These are phyloP conservation scores for Phytophthora pluvialis DNA, from an alignment of 352 stramenopile genomes.

Conservation along the genomic window DNA sequence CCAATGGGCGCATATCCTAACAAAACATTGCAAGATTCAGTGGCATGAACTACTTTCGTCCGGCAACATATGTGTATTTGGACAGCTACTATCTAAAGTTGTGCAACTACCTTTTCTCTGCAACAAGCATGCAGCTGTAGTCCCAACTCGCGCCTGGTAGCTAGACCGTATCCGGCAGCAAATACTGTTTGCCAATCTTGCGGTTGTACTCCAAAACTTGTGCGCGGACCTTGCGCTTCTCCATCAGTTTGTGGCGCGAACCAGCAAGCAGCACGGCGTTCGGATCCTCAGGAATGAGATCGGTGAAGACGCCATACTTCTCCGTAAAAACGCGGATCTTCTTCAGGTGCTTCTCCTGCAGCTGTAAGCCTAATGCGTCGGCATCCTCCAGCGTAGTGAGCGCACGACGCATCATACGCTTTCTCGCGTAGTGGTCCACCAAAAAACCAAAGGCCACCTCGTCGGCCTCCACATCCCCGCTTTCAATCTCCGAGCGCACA, in stretches of 20 bases:
- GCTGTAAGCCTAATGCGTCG: constrained; percentile 52
- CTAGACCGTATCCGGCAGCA: constrained; percentile 60
- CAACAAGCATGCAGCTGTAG: background rate
- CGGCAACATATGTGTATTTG: constrained; percentile 3
- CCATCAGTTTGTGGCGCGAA: constrained; percentile 72
- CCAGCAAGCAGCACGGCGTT: constrained; percentile 69
- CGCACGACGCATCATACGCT: constrained; percentile 64
- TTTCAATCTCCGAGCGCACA: constrained; percentile 47
- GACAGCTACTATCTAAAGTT: constrained; percentile 15
- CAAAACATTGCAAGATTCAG: background rate
- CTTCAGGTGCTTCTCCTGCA: constrained; percentile 75
- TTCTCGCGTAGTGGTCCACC: constrained; percentile 79
- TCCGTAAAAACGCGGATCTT: constrained; percentile 72
- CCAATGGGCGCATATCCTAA: too few relatives aligned
- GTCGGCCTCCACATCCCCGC: constrained; percentile 64
- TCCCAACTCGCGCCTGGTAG: background rate
- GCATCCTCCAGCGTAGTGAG: constrained; percentile 70
- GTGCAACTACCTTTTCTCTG: background rate
- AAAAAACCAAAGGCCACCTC: constrained; percentile 67
- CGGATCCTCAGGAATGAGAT: constrained; percentile 80
- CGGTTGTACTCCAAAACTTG: constrained; percentile 76
- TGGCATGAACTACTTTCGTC: background rate
- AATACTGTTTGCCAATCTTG: constrained; percentile 76
- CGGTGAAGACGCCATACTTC: constrained; percentile 74
- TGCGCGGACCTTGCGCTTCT: constrained; percentile 78